These are phyloP conservation scores for Berberis vulgaris DNA, from an alignment of 164 flowering plant genomes.

Conservation along the genomic window DNA sequence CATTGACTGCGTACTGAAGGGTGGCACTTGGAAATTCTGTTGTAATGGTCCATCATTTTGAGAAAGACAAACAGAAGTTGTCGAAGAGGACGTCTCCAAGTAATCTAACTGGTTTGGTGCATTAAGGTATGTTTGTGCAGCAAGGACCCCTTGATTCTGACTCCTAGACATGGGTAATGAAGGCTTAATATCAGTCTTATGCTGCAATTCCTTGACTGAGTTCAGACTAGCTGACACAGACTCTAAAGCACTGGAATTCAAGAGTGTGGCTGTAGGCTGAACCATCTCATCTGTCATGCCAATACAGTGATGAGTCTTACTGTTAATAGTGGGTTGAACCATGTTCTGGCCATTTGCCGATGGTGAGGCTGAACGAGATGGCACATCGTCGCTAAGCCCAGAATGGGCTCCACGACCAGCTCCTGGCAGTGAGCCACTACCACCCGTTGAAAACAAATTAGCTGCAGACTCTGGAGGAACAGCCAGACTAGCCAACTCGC, in stretches of 20 bases:
- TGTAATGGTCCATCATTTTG: constrained; percentile 62
- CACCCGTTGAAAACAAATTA: constrained; percentile 38
- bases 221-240: constrained; percentile 29
- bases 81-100: constrained; percentile 85
- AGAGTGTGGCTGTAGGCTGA: constrained; percentile 48
- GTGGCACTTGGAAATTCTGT: constrained; percentile 34
- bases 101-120: constrained; percentile 54
- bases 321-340: constrained; percentile 34
- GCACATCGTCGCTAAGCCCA: constrained; percentile 60
- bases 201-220: constrained; percentile 45
- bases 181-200: constrained; percentile 48
- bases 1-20: constrained; percentile 50
- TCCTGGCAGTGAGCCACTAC: constrained; percentile 32
- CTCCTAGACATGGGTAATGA: constrained; percentile 45
- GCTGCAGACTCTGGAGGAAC: constrained; percentile 24
- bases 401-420: constrained; percentile 50
- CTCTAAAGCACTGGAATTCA: constrained; percentile 48
- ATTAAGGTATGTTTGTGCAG: constrained; percentile 41
- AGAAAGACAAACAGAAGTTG: constrained; percentile 70
- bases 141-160: constrained; percentile 40
- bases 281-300: constrained; percentile 44
- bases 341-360: constrained; percentile 49
- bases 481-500: constrained; percentile 45
- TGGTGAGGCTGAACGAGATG: constrained; percentile 89
- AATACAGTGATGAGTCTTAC: constrained; percentile 24